These are phyloP conservation scores for Malus sieversii DNA, from an alignment of 306 rosid genomes.

Conservation along the genomic window DNA sequence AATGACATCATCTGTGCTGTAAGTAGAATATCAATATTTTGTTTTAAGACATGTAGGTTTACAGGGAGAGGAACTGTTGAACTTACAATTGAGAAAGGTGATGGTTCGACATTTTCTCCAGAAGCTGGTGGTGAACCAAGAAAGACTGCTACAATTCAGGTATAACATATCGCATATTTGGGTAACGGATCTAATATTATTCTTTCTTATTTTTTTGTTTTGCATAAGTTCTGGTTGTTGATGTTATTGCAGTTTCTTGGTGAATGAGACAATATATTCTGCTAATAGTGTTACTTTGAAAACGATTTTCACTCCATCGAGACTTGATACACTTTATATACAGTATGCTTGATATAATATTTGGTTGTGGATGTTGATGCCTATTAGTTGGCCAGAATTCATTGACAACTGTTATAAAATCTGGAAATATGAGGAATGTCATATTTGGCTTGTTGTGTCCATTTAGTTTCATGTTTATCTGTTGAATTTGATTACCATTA, in stretches of 20 bases:
- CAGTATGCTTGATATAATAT: not conserved
- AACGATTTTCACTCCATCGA: not conserved
- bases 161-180: constrained; percentile 3
- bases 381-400: not conserved
- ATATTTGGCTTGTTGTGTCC: not conserved
- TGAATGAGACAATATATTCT: not conserved
- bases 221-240: not conserved
- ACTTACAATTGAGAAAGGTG: constrained; percentile 71
- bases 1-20: not conserved
- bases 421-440: not conserved
- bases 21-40: constrained; percentile 21
- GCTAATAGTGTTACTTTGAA: not conserved
- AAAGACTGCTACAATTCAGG: constrained; percentile 74
- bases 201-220: not conserved
- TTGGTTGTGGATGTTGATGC: not conserved
- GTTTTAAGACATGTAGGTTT: constrained; percentile 45
- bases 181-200: not conserved
- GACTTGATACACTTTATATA: not conserved
- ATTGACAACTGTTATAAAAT: not conserved
- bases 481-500: not conserved
- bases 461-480: not conserved
- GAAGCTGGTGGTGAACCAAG: constrained; percentile 65
- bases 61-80: constrained; percentile 88
- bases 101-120: constrained; percentile 79
- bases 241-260: not conserved